phyloP scores from a whole-genome alignment of 768 basidiomycete genomes.

The Phaffia australis region DNA sequence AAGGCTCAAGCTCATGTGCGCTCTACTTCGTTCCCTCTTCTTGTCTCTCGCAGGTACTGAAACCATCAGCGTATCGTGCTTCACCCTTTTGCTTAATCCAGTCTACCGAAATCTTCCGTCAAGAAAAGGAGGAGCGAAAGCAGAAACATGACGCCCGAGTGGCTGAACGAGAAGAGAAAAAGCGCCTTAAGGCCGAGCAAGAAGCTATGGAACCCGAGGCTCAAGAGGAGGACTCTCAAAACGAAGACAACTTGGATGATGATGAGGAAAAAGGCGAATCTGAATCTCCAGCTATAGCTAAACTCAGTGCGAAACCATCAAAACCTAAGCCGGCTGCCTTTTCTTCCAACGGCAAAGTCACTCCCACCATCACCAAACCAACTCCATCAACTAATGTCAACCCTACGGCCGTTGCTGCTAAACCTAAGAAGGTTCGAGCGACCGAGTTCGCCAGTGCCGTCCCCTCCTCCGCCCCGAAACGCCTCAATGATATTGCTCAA shows the following conservation, averaged over 20 bases:
- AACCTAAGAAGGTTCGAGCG: not conserved
- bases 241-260: not conserved
- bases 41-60: too few relatives aligned
- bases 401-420: not conserved
- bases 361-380: not conserved
- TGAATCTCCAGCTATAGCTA: not conserved
- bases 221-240: not conserved
- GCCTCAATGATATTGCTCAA: slow-evolving; percentile 24
- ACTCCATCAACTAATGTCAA: not conserved
- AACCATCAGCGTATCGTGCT: too few relatives aligned
- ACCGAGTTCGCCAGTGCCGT: slow-evolving; percentile 15
- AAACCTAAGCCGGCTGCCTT: too few relatives aligned
- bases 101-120: slow-evolving; percentile 7
- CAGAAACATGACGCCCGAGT: slow-evolving; percentile 23
- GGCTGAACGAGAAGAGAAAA: not conserved
- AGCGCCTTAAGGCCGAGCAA: slow-evolving; percentile 2
- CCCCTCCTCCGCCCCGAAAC: slow-evolving; percentile 22
- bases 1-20: slow-evolving; percentile 5
- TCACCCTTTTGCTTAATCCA: too few relatives aligned
- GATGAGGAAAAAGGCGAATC: slow-evolving; percentile 2
- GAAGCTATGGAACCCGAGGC: not conserved
- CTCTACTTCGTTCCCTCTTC: too few relatives aligned
- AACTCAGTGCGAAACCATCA: not conserved
- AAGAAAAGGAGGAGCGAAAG: slow-evolving; percentile 19
- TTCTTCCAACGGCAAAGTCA: not conserved